Base-by-base conservation (phyloP, 1,284 basidiomycete genomes). In the Marasmius sp. region DNA sequence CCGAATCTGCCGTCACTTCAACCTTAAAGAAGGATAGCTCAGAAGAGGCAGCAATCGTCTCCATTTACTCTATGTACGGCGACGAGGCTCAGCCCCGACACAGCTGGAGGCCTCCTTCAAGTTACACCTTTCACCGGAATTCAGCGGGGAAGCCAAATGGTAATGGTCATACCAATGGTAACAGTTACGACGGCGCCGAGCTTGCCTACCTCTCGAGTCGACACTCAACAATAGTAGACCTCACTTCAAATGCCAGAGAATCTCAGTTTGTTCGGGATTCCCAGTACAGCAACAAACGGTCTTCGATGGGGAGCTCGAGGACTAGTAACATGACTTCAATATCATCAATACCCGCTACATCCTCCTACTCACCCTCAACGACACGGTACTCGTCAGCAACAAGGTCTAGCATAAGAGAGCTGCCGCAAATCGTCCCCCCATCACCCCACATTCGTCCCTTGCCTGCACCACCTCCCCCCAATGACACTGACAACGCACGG, bases 61-160 rank as follows among this genome's bases (percentile, higher is more conserved):
- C 88, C 61, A 92, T 92, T 60, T 92, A 91, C 72, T 91, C 88
- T 56, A 92, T 92, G 90, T 92, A 92, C 72, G 81, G 81, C 52
- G 82, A 84, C 68, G 78, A 81, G 45, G 75, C 66, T 68, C 77
- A 68, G 68, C 75, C 69, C 37, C 69, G 76, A 67, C 70, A 70
- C 57, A 74, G 73, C 63, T 77, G 75, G 71, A 62, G 77, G 75
- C 79, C 77, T 76, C 79, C 72, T 75, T 68, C 73, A 77, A 74
- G 69, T 74, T 68, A 70, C 74, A 34, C 71, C 69, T 61, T 71
- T 71, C 58, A 58, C 61, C 53, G 53, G 48, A 76, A 49, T 70
- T 75, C 67, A 74, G 69, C 68, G 58, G 5, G 47, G 64, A 62
- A 43, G 45, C 50, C 43, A n/a, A 54, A 58, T 33, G 58, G 37